phyloP scores from a whole-genome alignment of 2,329 filamentous ascomycete species.

The Aspergillus fumigatiaffinis region DNA sequence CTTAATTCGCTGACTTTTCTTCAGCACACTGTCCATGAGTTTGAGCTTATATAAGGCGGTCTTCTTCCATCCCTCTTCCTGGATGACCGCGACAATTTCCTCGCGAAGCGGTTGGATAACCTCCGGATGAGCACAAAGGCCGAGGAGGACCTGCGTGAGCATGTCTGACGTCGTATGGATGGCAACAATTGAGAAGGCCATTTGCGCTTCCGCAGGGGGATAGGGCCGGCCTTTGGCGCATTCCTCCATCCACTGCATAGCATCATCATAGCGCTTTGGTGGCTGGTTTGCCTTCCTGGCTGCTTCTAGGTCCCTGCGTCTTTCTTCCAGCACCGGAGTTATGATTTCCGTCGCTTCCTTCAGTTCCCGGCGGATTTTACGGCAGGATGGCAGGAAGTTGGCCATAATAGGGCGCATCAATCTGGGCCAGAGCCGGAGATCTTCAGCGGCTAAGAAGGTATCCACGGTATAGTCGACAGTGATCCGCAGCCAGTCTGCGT shows the following conservation, averaged over 20 bases:
- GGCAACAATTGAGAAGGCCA: constrained; percentile 17
- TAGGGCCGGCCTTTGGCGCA: constrained; percentile 17
- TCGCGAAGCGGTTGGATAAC: constrained; percentile 15
- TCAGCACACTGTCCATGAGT: constrained; percentile 42
- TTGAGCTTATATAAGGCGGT: constrained; percentile 37
- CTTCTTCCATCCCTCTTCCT: constrained; percentile 29
- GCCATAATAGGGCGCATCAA: constrained; percentile 5
- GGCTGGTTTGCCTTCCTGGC: background rate
- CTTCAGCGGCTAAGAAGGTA: constrained; percentile 10
- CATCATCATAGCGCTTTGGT: constrained; percentile 12
- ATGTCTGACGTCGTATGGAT: constrained; percentile 23
- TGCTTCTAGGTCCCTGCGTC: background rate
- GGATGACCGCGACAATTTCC: constrained; percentile 17
- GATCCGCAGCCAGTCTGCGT: constrained; percentile 25
- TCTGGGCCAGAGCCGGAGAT: constrained; percentile 9
- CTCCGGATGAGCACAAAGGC: constrained; percentile 10
- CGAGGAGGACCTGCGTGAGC: constrained; percentile 17
- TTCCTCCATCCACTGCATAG: constrained; percentile 25
- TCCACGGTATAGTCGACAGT: constrained; percentile 23
- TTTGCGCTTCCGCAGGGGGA: constrained; percentile 15
- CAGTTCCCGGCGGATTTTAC: constrained; percentile 6
- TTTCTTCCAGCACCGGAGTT: constrained; percentile 4
- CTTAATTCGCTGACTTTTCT: constrained; percentile 36
- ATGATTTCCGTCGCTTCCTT: constrained; percentile 11
- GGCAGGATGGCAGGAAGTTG: constrained; percentile 8